phyloP scores from a whole-genome alignment of 306 rosid species.

The Herpetospermum pedunculosum region DNA sequence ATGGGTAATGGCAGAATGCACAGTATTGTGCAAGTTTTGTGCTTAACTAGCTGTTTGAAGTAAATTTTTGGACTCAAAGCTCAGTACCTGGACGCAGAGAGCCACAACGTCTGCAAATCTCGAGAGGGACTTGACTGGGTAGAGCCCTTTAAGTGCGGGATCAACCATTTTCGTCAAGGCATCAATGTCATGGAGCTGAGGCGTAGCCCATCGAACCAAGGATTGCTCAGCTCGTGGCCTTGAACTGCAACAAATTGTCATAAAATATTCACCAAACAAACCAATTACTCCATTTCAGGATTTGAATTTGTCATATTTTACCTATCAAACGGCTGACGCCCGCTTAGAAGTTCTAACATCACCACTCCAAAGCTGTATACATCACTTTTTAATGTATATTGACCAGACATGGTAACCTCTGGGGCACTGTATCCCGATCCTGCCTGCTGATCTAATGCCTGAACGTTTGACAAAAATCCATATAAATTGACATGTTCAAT shows the following conservation, averaged over 20 bases:
- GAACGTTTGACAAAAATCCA: conserved; percentile 9
- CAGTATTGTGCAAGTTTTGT: background rate
- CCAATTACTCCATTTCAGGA: background rate
- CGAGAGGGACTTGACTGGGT: conserved; percentile 91
- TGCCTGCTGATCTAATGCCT: conserved; percentile 53
- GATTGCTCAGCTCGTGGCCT: conserved; percentile 83
- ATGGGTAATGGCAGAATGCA: background rate
- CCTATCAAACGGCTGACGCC: conserved; percentile 94
- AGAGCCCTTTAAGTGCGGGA: conserved; percentile 76
- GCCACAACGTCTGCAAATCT: conserved; percentile 96
- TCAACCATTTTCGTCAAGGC: conserved; percentile 96
- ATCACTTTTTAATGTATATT: conserved; percentile 71
- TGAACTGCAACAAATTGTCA: conserved; percentile 35
- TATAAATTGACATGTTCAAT: background rate
- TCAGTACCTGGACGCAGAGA: conserved; percentile 78
- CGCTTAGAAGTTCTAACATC: conserved; percentile 93
- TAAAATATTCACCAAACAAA: background rate
- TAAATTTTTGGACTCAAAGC: background rate
- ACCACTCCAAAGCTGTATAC: conserved; percentile 89
- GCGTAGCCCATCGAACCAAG: conserved; percentile 95
- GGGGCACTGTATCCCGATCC: conserved; percentile 86
- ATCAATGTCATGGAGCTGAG: conserved; percentile 97
- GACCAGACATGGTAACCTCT: conserved; percentile 73
- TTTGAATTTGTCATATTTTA: conserved; percentile 17
- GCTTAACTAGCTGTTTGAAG: background rate